These are phyloP conservation scores for Penicillium vulpinum DNA, from an alignment of 2,329 filamentous ascomycete genomes.

Conservation along the genomic window DNA sequence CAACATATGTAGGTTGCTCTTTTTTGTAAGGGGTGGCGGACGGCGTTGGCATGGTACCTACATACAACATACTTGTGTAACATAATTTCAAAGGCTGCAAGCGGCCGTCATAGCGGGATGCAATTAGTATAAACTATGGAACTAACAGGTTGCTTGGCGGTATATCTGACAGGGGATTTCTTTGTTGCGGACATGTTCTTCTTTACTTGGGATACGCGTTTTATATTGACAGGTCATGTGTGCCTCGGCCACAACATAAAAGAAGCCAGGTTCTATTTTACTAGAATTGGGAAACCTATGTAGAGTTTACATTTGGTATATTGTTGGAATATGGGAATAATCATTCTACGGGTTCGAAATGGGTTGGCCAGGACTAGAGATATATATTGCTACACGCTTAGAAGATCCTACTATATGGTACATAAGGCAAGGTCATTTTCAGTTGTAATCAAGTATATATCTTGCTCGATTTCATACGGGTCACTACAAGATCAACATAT, in stretches of 20 bases:
- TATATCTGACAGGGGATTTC: too few relatives aligned
- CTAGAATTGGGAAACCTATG: not conserved
- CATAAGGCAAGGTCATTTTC: not conserved
- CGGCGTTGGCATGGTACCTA: too few relatives aligned
- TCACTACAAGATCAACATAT: not conserved
- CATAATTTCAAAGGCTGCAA: not conserved
- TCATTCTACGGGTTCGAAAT: not conserved
- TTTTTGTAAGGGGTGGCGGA: not conserved
- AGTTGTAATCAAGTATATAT: not conserved
- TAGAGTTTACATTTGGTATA: too few relatives aligned
- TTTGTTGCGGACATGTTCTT: too few relatives aligned
- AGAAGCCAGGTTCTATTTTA: not conserved
- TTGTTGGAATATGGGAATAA: not conserved
- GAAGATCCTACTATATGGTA: too few relatives aligned
- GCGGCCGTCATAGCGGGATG: not conserved
- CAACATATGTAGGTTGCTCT: not conserved
- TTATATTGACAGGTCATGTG: not conserved
- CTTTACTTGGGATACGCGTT: not conserved
- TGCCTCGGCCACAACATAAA: not conserved
- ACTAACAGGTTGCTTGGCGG: not conserved
- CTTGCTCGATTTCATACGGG: too few relatives aligned
- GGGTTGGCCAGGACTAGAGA: too few relatives aligned
- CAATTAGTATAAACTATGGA: not conserved
- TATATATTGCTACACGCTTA: too few relatives aligned
- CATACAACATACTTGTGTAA: not conserved